phyloP scores from a whole-genome alignment of 306 rosid species.

The Mimosa pudica region DNA sequence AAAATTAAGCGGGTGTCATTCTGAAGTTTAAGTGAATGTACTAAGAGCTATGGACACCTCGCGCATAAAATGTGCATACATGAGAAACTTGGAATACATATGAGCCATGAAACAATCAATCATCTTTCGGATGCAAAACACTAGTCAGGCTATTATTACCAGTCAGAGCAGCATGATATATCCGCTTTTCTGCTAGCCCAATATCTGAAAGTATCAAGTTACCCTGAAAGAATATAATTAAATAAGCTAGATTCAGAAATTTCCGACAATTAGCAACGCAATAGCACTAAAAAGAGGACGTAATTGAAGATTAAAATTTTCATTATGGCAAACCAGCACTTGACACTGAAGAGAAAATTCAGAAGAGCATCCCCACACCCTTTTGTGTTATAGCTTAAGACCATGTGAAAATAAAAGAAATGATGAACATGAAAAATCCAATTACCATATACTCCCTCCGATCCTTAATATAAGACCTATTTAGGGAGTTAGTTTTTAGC shows the following conservation, averaged over 20 bases:
- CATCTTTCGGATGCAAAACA: conserved; percentile 99
- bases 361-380: background rate
- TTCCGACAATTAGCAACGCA: conserved; percentile 7
- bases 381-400: background rate
- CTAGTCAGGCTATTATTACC: conserved; percentile 97
- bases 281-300: background rate
- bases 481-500: too few relatives aligned
- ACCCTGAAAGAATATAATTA: conserved; percentile 62
- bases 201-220: conserved; percentile 73
- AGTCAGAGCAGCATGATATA: conserved; percentile 91
- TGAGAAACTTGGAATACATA: conserved; percentile 57
- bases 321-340: background rate
- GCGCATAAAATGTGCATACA: conserved; percentile 49
- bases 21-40: conserved; percentile 37
- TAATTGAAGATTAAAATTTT: background rate
- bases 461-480: too few relatives aligned
- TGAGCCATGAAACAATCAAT: conserved; percentile 84
- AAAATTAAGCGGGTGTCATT: conserved; percentile 48
- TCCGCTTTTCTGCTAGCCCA: conserved; percentile 92
- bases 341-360: conserved; percentile 3
- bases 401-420: background rate
- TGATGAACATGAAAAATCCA: background rate
- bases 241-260: conserved; percentile 30
- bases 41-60: conserved; percentile 42
- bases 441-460: background rate